Base-by-base conservation (phyloP, 2,329 filamentous ascomycete species). In the Monilinia laxa region DNA sequence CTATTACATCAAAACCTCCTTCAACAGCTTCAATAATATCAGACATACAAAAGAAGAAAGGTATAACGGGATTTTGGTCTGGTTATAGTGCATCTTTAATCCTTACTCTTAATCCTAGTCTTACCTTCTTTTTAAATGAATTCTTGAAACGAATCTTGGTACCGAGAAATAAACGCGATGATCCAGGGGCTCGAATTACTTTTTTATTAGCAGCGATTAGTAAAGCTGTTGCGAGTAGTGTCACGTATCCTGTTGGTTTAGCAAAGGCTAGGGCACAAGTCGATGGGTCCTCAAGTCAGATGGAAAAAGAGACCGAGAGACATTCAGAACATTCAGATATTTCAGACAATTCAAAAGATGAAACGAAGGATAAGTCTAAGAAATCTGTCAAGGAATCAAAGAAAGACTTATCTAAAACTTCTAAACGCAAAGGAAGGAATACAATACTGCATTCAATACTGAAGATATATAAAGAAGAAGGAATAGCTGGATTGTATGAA, bases 191-290 rank as follows among this genome's bases (percentile, higher is more conserved):
- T 0, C 78, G 78, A 54, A 74, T 84, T 11, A 89, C 85, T 0
- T 90, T 91, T 73, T 75, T 90, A 1, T 77, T 90, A 14, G 92
- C 93, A 0, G 92, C 92, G 0, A 75, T 89, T 35, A 93, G 90
- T 77, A 97, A 97, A 79, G 88, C 88, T 0, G 80, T 89, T 31
- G 92, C 92, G 0, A 91, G 88, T 10, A 84, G 86, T 0, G 79
- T 93, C 67, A 96, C 91, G 0, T 97, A 96, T 75, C 93, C 93
- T 0, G 89, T 97, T 76, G 90, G 91, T 66, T 87, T 93, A 40
- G 92, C 91, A n/a, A 94, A 94, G 79, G 87, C 91, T 2, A 83
- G 91, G 35, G 84, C 91, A 3, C 92, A 96, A 76, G 85, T 65
- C 23, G 52, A 56, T 16, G 40, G 40, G 6, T 54, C 60, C 16